Evolutionary conservation across 2,329 filamentous ascomycete genomes (phyloP).

Genomic region (Simplicillium sp.): DNA sequence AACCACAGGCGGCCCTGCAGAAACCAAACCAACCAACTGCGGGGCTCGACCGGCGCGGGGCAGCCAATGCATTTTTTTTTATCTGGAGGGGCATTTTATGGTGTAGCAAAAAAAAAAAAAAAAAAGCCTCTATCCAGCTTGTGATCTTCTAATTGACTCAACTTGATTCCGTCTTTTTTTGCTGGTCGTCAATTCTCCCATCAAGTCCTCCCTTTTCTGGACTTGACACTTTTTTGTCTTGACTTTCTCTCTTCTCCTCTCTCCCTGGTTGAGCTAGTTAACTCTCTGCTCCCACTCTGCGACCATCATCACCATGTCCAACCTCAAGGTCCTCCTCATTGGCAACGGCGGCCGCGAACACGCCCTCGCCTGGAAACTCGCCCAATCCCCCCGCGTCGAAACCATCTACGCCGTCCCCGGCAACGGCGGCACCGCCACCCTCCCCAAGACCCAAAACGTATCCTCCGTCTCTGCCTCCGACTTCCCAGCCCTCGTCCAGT

Average conservation of each 20-base stretch:
- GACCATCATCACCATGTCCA: constrained; percentile 15
- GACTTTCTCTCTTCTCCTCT: no score
- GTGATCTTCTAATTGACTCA: not conserved
- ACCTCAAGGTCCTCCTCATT: constrained; percentile 69
- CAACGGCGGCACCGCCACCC: constrained; percentile 71
- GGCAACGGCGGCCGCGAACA: constrained; percentile 94
- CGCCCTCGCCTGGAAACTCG: constrained; percentile 87
- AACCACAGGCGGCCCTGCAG: no score
- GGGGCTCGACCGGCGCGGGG: not conserved
- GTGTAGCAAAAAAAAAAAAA: not conserved
- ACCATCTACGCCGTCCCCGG: constrained; percentile 74
- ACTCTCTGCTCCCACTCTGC: no score
- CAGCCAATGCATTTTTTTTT: not conserved
- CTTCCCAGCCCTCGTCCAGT: constrained; percentile 65
- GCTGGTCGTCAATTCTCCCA: not conserved
- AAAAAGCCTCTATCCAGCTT: no score
- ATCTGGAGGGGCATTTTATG: not conserved
- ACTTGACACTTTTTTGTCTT: no score
- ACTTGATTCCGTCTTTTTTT: not conserved
- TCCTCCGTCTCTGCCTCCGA: constrained; percentile 60
- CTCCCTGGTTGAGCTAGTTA: no score
- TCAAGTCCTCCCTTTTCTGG: not conserved
- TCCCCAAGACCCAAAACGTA: constrained; percentile 66
- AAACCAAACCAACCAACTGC: not conserved
- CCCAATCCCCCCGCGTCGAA: constrained; percentile 70